A percentile compares a stretch with the other conserved stretches of the same genome.
Evolutionary conservation across 1,284 basidiomycete genomes (phyloP).

Genomic region (Taiwanofungus camphoratus): DNA sequence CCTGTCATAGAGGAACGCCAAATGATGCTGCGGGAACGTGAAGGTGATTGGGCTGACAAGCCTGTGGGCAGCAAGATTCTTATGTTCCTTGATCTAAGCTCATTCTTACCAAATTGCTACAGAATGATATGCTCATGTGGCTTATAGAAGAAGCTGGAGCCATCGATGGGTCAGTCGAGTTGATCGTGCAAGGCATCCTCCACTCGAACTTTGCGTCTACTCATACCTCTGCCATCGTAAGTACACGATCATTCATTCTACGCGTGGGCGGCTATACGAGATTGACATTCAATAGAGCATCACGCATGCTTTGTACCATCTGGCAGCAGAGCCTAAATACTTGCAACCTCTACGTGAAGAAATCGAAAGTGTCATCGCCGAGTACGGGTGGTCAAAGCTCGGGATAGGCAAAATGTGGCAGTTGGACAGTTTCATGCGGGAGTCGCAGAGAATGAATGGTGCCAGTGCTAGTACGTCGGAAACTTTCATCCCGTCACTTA

Average conservation of each 20-base stretch:
- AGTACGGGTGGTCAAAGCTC: slow-evolving; percentile 42
- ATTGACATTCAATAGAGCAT: slow-evolving; percentile 25
- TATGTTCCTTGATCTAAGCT: neutral
- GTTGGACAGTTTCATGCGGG: slow-evolving; percentile 49
- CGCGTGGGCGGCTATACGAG: neutral
- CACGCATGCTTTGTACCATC: slow-evolving; percentile 32
- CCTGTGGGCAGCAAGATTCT: slow-evolving; percentile 14
- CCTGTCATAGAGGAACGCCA: slow-evolving; percentile 18
- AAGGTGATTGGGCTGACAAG: slow-evolving; percentile 19
- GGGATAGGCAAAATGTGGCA: slow-evolving; percentile 40
- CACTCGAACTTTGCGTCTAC: slow-evolving; percentile 28
- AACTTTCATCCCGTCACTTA: too few species aligned
- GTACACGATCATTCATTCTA: neutral
- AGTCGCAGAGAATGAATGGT: slow-evolving; percentile 36
- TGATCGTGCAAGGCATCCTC: slow-evolving; percentile 20
- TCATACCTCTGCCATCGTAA: slow-evolving; percentile 28
- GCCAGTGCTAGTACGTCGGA: slow-evolving; percentile 20
- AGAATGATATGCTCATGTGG: slow-evolving; percentile 26
- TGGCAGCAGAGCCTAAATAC: slow-evolving; percentile 37
- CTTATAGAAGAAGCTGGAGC: slow-evolving; percentile 21
- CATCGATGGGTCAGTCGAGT: slow-evolving; percentile 11
- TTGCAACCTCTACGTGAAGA: slow-evolving; percentile 40
- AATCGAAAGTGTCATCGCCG: slow-evolving; percentile 29
- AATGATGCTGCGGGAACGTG: slow-evolving; percentile 10
- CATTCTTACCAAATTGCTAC: neutral